Evolutionary conservation across 805 yeast genomes (phyloP).

Genomic region (Schwanniomyces yamadae): DNA sequence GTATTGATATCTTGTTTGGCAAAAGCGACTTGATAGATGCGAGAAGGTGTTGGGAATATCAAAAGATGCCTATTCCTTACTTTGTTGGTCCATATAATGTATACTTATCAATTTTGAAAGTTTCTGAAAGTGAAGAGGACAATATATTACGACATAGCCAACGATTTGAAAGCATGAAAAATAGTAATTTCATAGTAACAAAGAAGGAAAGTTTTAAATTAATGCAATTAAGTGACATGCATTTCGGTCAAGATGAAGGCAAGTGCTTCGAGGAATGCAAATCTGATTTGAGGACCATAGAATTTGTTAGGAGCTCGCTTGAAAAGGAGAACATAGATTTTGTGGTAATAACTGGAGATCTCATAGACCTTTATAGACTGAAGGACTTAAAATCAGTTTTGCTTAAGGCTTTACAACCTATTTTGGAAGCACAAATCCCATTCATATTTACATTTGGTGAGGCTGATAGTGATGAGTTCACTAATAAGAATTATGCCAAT

Average conservation of each 20-base stretch:
- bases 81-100: conserved; percentile 13
- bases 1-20: conserved; percentile 28
- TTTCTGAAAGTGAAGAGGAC: conserved; percentile 14
- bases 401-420: conserved; percentile 32
- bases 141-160: conserved; percentile 3
- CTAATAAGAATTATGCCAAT: conserved; percentile 3
- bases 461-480: conserved; percentile 19
- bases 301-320: conserved; percentile 27
- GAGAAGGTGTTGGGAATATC: conserved; percentile 23
- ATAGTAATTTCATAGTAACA: conserved; percentile 15
- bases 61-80: conserved; percentile 14
- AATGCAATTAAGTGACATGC: conserved; percentile 40
- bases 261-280: conserved; percentile 19
- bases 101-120: conserved; percentile 20
- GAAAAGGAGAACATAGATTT: conserved; percentile 30
- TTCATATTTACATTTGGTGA: conserved; percentile 42
- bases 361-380: conserved; percentile 28
- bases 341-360: conserved; percentile 42
- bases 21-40: conserved; percentile 26
- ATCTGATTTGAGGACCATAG: conserved; percentile 28
- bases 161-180: conserved; percentile 14
- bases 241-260: conserved; percentile 33
- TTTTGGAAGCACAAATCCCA: conserved; percentile 27
- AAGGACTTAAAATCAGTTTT: conserved; percentile 28
- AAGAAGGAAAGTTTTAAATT: conserved; percentile 26